Conservation (phyloP, 2,329 filamentous ascomycete genomes). For the Monilinia fructicola region DNA sequence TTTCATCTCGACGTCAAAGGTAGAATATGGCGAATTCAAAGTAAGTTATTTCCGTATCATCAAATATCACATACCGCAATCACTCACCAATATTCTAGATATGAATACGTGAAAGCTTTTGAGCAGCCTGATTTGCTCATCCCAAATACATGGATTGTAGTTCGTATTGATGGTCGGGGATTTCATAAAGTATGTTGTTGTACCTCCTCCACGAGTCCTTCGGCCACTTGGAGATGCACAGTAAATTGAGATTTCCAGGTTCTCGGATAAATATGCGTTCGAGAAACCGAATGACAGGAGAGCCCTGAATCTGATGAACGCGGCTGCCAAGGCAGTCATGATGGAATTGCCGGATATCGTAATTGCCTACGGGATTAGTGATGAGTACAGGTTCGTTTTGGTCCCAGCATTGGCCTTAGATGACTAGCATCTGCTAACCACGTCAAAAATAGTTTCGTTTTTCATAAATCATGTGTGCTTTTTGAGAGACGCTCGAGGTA, state of each 20-base stretch:
- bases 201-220: not conserved
- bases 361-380: conserved; percentile 89
- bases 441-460: conserved; percentile 67
- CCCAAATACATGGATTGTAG: conserved; percentile 92
- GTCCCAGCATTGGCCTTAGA: not conserved
- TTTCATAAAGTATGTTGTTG: conserved; percentile 81
- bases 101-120: conserved; percentile 89
- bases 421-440: conserved; percentile 25
- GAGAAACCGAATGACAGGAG: conserved; percentile 88
- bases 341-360: conserved; percentile 80
- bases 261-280: conserved; percentile 81
- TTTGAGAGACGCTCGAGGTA: conserved; percentile 85
- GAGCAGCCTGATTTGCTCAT: conserved; percentile 79
- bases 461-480: conserved; percentile 76
- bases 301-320: conserved; percentile 92
- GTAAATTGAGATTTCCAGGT: conserved; percentile 49
- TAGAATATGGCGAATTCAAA: conserved; percentile 38
- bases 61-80: not conserved
- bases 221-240: not conserved
- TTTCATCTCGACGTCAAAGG: not conserved
- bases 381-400: conserved; percentile 73
- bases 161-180: conserved; percentile 88
- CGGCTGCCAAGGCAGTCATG: conserved; percentile 81
- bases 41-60: conserved; percentile 22
- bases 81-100: conserved; percentile 52